A percentile compares a stretch with the other conserved stretches of the same genome.
These are phyloP conservation scores for Spergularia azorica DNA, from an alignment of 179 eudicot genomes.

Conservation along the genomic window DNA sequence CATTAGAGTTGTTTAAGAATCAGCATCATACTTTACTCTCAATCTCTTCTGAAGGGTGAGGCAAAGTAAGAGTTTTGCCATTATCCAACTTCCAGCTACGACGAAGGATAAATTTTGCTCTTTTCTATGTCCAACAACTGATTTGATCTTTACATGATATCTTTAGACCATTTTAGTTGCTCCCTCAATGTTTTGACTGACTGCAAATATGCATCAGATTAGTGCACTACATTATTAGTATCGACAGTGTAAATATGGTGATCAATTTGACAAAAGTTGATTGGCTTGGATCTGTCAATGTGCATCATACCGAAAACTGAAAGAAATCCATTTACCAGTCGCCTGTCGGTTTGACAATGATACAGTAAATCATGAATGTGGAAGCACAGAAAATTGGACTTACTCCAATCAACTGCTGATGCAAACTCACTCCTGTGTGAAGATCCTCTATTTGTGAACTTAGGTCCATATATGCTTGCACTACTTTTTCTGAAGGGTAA, in stretches of 20 bases:
- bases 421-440: constrained; percentile 28
- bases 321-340: background rate
- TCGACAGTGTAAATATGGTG: background rate
- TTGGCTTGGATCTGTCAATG: too few species aligned
- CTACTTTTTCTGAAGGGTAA: background rate
- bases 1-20: constrained; percentile 39
- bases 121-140: constrained; percentile 29
- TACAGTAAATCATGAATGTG: background rate
- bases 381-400: background rate
- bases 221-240: background rate
- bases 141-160: constrained; percentile 37
- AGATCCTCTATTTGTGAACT: constrained; percentile 14
- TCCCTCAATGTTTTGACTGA: constrained; percentile 33
- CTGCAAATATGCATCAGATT: constrained; percentile 25
- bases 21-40: constrained; percentile 26
- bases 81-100: constrained; percentile 48
- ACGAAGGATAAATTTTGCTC: constrained; percentile 37
- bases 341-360: background rate
- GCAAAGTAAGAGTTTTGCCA: constrained; percentile 46
- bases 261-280: too few species aligned
- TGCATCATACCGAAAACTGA: background rate
- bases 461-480: constrained; percentile 29
- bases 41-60: constrained; percentile 18
- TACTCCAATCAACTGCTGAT: constrained; percentile 11
- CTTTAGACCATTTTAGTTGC: constrained; percentile 46